Percentiles rank a stretch among this genome's conserved stretches.
phyloP scores from a whole-genome alignment of 768 basidiomycete species.

The Boletus vinaceobasis region DNA sequence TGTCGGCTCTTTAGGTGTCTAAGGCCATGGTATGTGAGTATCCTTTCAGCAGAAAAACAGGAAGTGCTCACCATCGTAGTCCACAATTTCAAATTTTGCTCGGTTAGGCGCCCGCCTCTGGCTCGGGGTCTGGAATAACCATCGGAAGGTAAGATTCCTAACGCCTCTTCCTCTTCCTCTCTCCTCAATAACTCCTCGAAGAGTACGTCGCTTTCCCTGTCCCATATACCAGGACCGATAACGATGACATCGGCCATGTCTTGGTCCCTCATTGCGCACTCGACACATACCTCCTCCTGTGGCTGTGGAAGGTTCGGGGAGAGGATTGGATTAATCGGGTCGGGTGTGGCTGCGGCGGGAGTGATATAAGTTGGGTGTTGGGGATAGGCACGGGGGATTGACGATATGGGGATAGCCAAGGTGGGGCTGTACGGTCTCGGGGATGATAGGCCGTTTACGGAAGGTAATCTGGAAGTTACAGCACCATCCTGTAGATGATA shows the following conservation, averaged over 20 bases:
- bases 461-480: constrained; percentile 35
- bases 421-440: constrained; percentile 49
- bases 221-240: constrained; percentile 83
- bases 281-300: constrained; percentile 86
- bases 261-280: constrained; percentile 98
- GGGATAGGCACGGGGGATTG: constrained; percentile 62
- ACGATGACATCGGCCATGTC: constrained; percentile 98
- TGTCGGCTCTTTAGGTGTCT: constrained; percentile 91
- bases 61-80: constrained; percentile 57
- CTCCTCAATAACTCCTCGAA: constrained; percentile 73
- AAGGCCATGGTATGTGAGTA: constrained; percentile 6
- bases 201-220: constrained; percentile 78
- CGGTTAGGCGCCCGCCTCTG: constrained; percentile 68
- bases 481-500: constrained; percentile 37
- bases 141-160: constrained; percentile 47
- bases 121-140: constrained; percentile 56
- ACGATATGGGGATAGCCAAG: constrained; percentile 52
- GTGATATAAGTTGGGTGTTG: constrained; percentile 79
- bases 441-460: constrained; percentile 56
- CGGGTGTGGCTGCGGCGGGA: constrained; percentile 46
- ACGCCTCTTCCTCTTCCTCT: constrained; percentile 66
- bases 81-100: constrained; percentile 81
- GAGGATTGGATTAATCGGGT: constrained; percentile 60
- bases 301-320: constrained; percentile 48
- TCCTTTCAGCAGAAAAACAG: background rate